phyloP scores from a whole-genome alignment of 2,329 filamentous ascomycete genomes.

The Penicillium olsonii region DNA sequence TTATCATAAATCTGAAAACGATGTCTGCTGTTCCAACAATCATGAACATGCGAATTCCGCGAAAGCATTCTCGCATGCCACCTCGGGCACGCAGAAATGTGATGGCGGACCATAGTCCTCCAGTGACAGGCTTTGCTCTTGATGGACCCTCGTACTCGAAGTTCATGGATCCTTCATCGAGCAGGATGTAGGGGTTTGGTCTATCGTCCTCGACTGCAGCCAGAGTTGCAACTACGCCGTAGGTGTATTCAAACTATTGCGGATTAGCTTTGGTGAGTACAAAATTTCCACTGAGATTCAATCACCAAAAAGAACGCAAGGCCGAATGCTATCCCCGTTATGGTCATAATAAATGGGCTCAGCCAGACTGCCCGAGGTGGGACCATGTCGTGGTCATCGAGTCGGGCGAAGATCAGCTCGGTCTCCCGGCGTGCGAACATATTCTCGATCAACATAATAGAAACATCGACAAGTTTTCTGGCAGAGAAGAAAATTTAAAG shows the following conservation, averaged over 20 bases:
- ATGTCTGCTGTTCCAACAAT: neutral
- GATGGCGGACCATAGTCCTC: neutral
- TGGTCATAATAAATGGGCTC: neutral
- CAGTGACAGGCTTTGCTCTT: neutral
- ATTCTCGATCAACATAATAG: neutral
- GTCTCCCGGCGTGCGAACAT: neutral
- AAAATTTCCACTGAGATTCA: neutral
- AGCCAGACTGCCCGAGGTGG: too few relatives aligned
- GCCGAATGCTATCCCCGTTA: neutral
- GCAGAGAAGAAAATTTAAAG: too few relatives aligned
- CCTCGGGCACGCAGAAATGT: neutral
- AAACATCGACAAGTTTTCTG: too few relatives aligned
- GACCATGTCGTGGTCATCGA: neutral
- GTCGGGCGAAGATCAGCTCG: neutral
- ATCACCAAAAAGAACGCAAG: neutral
- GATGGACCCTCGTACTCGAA: neutral
- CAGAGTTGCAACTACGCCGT: neutral
- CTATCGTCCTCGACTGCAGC: neutral
- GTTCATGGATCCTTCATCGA: neutral
- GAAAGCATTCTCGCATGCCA: neutral
- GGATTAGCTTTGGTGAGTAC: neutral
- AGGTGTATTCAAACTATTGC: neutral
- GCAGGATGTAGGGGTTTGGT: neutral
- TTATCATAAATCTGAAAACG: neutral
- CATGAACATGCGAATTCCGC: neutral